Percentiles rank a stretch among this genome's conserved stretches.
These are phyloP conservation scores for Colletotrichum sp. DNA, from an alignment of 2,329 filamentous ascomycete genomes.

Conservation along the genomic window DNA sequence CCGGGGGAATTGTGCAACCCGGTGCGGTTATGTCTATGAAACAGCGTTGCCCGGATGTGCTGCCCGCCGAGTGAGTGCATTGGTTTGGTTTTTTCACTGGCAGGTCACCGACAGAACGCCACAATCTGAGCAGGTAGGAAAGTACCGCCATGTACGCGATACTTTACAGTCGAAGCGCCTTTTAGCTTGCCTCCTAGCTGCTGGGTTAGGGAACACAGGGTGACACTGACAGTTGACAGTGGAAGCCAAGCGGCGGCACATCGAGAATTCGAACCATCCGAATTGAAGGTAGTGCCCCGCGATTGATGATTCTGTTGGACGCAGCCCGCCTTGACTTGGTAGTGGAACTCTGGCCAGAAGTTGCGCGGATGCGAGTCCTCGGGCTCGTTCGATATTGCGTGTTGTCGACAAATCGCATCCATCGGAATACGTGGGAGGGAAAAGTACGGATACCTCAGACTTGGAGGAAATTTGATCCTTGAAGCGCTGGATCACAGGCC, in stretches of 20 bases:
- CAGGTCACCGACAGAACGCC: constrained; percentile 1
- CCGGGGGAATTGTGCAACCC: not conserved
- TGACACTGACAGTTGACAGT: not conserved
- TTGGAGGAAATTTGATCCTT: not conserved
- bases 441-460: not conserved
- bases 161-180: not conserved
- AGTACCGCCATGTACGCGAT: not conserved
- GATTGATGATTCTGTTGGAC: not conserved
- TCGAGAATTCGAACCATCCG: not conserved
- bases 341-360: not conserved
- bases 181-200: not conserved
- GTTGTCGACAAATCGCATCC: not conserved
- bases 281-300: not conserved
- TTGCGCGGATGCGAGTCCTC: not conserved
- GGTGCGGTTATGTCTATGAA: not conserved
- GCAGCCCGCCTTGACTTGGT: not conserved
- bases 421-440: not conserved
- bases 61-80: not conserved
- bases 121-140: not conserved
- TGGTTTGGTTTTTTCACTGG: not conserved
- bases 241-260: not conserved
- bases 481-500: not conserved
- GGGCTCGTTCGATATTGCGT: not conserved
- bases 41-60: not conserved
- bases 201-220: constrained; percentile 4